Evolutionary conservation across 2,329 filamentous ascomycete species (phyloP).

Genomic region (Aspergillus alliaceus): DNA sequence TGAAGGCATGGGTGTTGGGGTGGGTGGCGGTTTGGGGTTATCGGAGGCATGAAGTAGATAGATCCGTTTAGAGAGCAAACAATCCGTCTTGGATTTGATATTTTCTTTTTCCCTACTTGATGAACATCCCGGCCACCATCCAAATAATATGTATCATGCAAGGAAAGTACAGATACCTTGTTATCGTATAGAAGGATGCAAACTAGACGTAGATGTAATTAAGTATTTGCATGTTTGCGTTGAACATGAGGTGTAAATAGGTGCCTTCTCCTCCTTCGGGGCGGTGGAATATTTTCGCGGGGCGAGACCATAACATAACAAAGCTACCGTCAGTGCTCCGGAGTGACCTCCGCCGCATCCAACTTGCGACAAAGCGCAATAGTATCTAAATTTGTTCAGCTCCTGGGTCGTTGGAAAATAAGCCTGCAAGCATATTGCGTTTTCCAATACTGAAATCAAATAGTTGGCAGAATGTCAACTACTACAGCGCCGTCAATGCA

Average conservation of each 20-base stretch:
- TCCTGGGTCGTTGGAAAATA: not conserved
- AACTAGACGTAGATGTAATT: not conserved
- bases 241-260: not conserved
- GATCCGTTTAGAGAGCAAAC: not conserved
- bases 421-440: not conserved
- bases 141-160: not conserved
- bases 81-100: not conserved
- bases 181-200: not conserved
- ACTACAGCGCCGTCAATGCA: slow-evolving; percentile 74
- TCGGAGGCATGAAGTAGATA: not conserved
- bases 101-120: not conserved
- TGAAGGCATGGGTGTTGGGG: not conserved
- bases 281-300: slow-evolving; percentile 33
- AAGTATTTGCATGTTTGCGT: not conserved
- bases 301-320: not conserved
- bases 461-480: slow-evolving; percentile 68
- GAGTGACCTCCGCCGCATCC: not conserved
- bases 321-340: not conserved
- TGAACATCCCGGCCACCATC: not conserved
- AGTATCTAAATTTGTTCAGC: not conserved
- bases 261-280: slow-evolving; percentile 2
- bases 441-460: not conserved
- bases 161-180: not conserved
- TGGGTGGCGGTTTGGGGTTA: not conserved
- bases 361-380: not conserved